Conservation (phyloP, 2,329 filamentous ascomycete species). For the Aspergillus pseudoglaucus region DNA sequence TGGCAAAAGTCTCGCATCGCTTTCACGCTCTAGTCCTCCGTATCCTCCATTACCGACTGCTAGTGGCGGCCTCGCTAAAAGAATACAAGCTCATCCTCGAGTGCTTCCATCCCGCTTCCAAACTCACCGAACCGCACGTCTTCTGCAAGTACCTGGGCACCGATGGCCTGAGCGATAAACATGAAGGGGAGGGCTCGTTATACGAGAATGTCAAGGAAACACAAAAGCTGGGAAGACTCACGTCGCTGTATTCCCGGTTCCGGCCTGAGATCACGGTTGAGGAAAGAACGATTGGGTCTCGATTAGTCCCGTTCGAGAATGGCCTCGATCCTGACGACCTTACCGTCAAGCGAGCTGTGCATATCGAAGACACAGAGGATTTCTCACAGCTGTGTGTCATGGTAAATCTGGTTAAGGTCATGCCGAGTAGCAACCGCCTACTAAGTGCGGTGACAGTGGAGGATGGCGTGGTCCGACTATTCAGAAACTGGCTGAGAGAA, state of each 20-base stretch:
- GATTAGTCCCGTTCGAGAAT: conserved; percentile 6
- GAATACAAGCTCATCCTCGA: conserved; percentile 67
- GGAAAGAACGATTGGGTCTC: conserved; percentile 7
- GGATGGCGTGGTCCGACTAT: conserved; percentile 64
- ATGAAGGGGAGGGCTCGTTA: conserved; percentile 33
- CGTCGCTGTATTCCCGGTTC: conserved; percentile 63
- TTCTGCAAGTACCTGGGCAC: conserved; percentile 63
- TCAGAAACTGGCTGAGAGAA: conserved; percentile 62
- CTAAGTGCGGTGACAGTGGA: conserved; percentile 59
- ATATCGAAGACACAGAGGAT: conserved; percentile 41
- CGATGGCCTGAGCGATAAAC: conserved; percentile 47
- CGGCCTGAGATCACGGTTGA: conserved; percentile 56
- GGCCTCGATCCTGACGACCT: conserved; percentile 5
- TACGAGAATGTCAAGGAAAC: conserved; percentile 26
- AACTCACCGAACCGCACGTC: conserved; percentile 62
- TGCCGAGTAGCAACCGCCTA: conserved; percentile 56
- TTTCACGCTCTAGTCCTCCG: conserved; percentile 58
- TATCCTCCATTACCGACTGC: conserved; percentile 59
- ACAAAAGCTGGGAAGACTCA: conserved; percentile 42
- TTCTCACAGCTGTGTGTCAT: conserved; percentile 69
- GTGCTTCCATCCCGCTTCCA: conserved; percentile 67
- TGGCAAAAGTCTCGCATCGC: conserved; percentile 55
- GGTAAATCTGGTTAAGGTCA: conserved; percentile 62
- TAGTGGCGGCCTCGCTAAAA: conserved; percentile 51
- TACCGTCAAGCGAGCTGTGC: neutral